A percentile compares a stretch with the other conserved stretches of the same genome.
Evolutionary conservation across 306 rosid genomes (phyloP).

Genomic region (Pachyrhizus erosus): DNA sequence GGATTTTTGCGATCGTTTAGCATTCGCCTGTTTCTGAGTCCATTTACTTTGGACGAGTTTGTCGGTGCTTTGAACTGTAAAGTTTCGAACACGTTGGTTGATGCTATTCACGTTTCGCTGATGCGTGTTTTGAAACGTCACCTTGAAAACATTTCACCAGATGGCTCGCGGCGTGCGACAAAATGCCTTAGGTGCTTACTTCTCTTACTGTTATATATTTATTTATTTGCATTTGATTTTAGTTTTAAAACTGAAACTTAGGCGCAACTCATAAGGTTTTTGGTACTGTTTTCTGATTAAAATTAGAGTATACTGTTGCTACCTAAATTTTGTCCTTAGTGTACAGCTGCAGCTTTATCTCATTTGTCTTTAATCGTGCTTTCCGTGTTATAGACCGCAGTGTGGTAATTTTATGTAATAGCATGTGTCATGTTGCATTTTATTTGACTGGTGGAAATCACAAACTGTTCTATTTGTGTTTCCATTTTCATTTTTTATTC

Average conservation of each 20-base stretch:
- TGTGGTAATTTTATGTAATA: neutral
- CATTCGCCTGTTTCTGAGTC: slow-evolving; percentile 64
- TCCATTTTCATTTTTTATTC: neutral
- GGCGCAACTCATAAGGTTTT: neutral
- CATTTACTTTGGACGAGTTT: slow-evolving; percentile 82
- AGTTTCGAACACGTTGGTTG: slow-evolving; percentile 69
- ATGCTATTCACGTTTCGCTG: slow-evolving; percentile 80
- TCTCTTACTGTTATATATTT: neutral
- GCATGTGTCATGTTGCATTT: neutral
- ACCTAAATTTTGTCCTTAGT: neutral
- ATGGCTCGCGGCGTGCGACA: slow-evolving; percentile 72
- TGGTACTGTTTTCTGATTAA: neutral
- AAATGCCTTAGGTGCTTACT: slow-evolving; percentile 72
- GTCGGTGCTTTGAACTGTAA: slow-evolving; percentile 82
- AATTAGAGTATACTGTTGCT: neutral
- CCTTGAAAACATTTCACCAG: slow-evolving; percentile 70
- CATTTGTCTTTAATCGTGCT: neutral
- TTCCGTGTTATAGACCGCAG: neutral
- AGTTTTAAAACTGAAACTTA: neutral
- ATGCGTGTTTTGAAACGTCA: slow-evolving; percentile 77
- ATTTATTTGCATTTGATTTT: neutral
- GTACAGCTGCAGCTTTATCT: neutral
- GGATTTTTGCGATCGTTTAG: slow-evolving; percentile 83
- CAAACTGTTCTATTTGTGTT: neutral
- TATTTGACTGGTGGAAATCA: neutral